Evolutionary conservation across 2,329 filamentous ascomycete genomes (phyloP).

Genomic region (Colletotrichum musae): DNA sequence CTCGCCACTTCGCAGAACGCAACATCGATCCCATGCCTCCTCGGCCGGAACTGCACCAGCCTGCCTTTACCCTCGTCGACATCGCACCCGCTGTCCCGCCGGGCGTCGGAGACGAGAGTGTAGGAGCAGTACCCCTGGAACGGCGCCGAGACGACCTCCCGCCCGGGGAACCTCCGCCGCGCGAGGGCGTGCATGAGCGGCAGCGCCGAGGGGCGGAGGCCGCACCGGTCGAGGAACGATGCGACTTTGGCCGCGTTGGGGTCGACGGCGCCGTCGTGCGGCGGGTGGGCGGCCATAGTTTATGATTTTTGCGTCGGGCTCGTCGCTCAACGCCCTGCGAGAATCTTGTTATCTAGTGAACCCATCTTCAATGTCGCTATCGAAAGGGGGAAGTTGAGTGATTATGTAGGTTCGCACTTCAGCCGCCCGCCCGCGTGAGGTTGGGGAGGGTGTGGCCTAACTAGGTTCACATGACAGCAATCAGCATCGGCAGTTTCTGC

Average conservation of each 20-base stretch:
- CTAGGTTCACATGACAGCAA: conserved; percentile 24
- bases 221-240: conserved; percentile 23
- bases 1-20: conserved; percentile 54
- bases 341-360: background rate
- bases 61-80: background rate
- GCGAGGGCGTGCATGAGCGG: conserved; percentile 48
- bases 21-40: conserved; percentile 58
- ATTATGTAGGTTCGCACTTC: background rate
- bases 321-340: background rate
- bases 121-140: conserved; percentile 68
- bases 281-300: no score
- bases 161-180: conserved; percentile 48
- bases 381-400: background rate
- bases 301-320: background rate
- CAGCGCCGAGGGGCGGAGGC: background rate
- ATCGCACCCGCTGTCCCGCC: conserved; percentile 23
- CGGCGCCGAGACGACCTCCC: conserved; percentile 49
- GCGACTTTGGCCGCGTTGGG: conserved; percentile 14
- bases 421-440: background rate
- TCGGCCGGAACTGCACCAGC: conserved; percentile 65
- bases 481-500: conserved; percentile 14
- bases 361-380: no score
- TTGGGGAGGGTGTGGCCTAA: background rate
- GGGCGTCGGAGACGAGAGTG: conserved; percentile 54
- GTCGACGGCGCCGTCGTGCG: no score